phyloP scores from a whole-genome alignment of 1,284 basidiomycete genomes.

The Naganishia liquefaciens region DNA sequence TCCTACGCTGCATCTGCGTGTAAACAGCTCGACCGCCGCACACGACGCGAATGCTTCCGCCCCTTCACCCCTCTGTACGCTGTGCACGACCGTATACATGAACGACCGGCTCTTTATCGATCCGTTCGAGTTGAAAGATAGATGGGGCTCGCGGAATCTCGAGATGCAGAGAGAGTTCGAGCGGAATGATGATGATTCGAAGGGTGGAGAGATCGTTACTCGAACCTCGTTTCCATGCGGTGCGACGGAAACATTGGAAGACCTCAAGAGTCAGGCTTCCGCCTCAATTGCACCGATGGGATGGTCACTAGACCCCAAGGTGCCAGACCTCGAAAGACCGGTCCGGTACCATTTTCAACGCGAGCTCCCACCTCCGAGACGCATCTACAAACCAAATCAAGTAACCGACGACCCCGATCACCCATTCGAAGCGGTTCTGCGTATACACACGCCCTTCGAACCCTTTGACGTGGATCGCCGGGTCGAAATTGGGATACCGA shows the following conservation, averaged over 20 bases:
- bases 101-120: conserved; percentile 34
- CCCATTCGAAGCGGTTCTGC: conserved; percentile 9
- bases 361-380: not conserved
- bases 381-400: not conserved
- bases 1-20: conserved; percentile 10
- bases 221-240: no score
- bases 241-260: no score
- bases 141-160: conserved; percentile 7
- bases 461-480: no score
- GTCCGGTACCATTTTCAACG: conserved; percentile 28
- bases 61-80: not conserved
- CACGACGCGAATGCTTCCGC: not conserved
- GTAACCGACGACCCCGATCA: not conserved
- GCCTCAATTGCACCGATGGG: not conserved
- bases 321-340: conserved; percentile 30
- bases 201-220: no score
- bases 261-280: no score
- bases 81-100: conserved; percentile 20
- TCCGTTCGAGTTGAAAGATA: conserved; percentile 31
- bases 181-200: not conserved
- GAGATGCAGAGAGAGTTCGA: not conserved
- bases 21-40: not conserved
- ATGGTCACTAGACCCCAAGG: conserved; percentile 11
- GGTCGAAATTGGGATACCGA: conserved; percentile 15
- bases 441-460: not conserved